Percentiles rank a stretch among this genome's conserved stretches.
These are phyloP conservation scores for Postia placenta DNA, from an alignment of 768 basidiomycete species.

Conservation along the genomic window DNA sequence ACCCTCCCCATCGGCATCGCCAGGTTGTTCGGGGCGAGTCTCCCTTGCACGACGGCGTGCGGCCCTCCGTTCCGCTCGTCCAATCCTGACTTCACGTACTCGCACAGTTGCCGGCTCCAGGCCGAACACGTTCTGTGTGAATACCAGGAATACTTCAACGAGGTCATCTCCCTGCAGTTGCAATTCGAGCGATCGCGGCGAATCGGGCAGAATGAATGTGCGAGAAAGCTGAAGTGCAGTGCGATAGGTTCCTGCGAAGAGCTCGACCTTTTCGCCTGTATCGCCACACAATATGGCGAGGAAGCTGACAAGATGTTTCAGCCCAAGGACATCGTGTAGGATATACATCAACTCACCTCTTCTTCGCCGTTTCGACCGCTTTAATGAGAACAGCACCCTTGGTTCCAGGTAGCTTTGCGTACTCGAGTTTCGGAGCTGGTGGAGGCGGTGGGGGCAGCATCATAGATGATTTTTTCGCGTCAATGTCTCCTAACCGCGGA, in stretches of 20 bases:
- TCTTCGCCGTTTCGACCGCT: conserved; percentile 84
- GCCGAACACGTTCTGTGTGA: conserved; percentile 88
- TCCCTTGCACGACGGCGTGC: conserved; percentile 77
- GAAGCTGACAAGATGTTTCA: conserved; percentile 47
- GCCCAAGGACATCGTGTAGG: background rate
- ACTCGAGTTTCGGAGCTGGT: conserved; percentile 82
- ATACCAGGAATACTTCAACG: conserved; percentile 88
- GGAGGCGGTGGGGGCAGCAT: conserved; percentile 38
- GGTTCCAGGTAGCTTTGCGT: conserved; percentile 88
- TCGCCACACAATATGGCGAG: conserved; percentile 91
- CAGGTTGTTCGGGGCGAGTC: conserved; percentile 40
- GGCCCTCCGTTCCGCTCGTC: conserved; percentile 80
- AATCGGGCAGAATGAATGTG: conserved; percentile 89
- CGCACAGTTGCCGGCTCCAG: conserved; percentile 89
- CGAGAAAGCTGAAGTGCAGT: conserved; percentile 89
- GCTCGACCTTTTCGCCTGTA: conserved; percentile 86
- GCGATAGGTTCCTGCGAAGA: conserved; percentile 87
- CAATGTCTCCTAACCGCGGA: conserved; percentile 34
- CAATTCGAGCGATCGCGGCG: conserved; percentile 79
- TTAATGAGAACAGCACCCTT: conserved; percentile 81
- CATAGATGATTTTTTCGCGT: conserved; percentile 24
- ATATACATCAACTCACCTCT: conserved; percentile 47
- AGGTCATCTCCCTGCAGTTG: conserved; percentile 90
- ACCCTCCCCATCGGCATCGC: conserved; percentile 34
- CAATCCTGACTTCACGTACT: conserved; percentile 90